Percentiles rank a stretch among this genome's conserved stretches.
Conservation (phyloP, 371 early-diverging fungal genomes). For the Apophysomyces ossiformis region DNA sequence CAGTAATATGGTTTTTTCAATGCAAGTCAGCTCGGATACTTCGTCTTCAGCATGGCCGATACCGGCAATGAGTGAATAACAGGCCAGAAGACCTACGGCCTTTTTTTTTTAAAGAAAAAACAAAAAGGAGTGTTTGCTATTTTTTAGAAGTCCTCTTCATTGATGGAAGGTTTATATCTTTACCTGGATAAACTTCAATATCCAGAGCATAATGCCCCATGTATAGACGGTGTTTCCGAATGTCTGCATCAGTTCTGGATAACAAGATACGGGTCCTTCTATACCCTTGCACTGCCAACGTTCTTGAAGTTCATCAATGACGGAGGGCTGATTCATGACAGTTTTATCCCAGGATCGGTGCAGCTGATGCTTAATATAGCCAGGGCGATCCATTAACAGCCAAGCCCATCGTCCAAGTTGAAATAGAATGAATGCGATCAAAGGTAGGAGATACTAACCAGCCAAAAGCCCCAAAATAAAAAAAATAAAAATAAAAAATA, state of each 20-base stretch:
- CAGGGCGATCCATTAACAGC: constrained; percentile 7
- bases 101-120: constrained; percentile 1
- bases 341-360: constrained; percentile 18
- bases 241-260: background rate
- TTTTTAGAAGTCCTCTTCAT: background rate
- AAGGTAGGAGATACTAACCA: constrained; percentile 20
- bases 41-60: background rate
- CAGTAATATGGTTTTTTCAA: constrained; percentile 5
- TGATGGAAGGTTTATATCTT: background rate
- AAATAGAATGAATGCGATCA: constrained; percentile 11
- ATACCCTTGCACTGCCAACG: constrained; percentile 19
- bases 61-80: constrained; percentile 14
- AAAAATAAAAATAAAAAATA: too few relatives aligned
- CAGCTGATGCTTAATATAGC: constrained; percentile 11
- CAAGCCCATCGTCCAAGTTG: constrained; percentile 14
- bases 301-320: constrained; percentile 16
- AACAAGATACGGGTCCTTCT: constrained; percentile 12
- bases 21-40: background rate
- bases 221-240: constrained; percentile 22
- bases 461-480: too few relatives aligned
- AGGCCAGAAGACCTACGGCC: constrained; percentile 16
- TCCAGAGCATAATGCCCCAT: constrained; percentile 24
- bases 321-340: background rate
- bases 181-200: constrained; percentile 26
- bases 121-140: background rate